These are phyloP conservation scores for Monoraphidium neglectum DNA, from an alignment of 139 green algal genomes.

Conservation along the genomic window DNA sequence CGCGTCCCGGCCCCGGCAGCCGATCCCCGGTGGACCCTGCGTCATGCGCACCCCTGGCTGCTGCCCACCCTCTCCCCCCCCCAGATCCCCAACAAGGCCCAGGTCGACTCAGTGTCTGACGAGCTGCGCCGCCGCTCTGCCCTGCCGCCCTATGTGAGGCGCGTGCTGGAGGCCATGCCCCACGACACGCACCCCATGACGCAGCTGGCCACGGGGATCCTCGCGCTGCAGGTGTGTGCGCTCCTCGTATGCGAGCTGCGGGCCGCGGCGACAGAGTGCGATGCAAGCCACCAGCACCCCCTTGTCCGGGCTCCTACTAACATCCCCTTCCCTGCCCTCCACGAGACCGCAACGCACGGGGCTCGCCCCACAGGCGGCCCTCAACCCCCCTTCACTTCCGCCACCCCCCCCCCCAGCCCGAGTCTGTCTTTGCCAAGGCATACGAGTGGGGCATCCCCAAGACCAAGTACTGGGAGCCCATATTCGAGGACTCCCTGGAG, in stretches of 20 bases:
- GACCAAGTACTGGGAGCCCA: slow-evolving; percentile 87
- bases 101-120: slow-evolving; percentile 70
- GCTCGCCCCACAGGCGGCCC: neutral
- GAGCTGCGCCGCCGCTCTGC: slow-evolving; percentile 72
- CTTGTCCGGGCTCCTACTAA: neutral
- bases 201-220: slow-evolving; percentile 74
- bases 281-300: neutral
- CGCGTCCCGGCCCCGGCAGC: no score
- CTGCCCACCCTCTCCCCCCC: neutral
- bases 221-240: slow-evolving; percentile 78
- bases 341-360: neutral
- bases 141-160: slow-evolving; percentile 68
- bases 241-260: no score
- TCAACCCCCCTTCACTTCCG: neutral
- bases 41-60: neutral
- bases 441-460: slow-evolving; percentile 92
- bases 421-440: slow-evolving; percentile 82
- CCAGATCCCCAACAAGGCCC: slow-evolving; percentile 68
- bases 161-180: slow-evolving; percentile 79
- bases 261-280: no score
- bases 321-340: neutral
- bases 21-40: no score
- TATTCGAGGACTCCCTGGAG: slow-evolving; percentile 93
- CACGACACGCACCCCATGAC: slow-evolving; percentile 91
- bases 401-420: slow-evolving; percentile 49